These are phyloP conservation scores for Malassezia nana DNA, from an alignment of 1,284 basidiomycete genomes.

Conservation along the genomic window DNA sequence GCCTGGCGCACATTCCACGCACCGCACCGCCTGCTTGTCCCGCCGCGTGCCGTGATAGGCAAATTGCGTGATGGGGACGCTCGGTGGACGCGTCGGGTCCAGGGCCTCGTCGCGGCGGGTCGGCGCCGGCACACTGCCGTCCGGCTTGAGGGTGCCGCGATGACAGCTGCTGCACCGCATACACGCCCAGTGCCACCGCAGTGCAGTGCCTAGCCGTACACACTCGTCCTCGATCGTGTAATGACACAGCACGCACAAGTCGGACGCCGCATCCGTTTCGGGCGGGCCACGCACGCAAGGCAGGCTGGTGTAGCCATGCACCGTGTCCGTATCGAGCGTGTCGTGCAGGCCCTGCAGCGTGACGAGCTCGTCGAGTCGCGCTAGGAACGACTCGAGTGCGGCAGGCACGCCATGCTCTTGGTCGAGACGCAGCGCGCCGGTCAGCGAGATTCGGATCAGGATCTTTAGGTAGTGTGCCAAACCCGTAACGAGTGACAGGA, in stretches of 20 bases:
- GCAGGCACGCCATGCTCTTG: slow-evolving; percentile 70
- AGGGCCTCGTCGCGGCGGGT: not conserved
- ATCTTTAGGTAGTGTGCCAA: slow-evolving; percentile 99
- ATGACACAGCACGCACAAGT: slow-evolving; percentile 79
- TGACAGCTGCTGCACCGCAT: slow-evolving; percentile 69
- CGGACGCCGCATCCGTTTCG: slow-evolving; percentile 52
- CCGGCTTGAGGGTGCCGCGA: slow-evolving; percentile 13
- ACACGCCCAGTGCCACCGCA: slow-evolving; percentile 91
- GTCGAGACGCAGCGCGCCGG: slow-evolving; percentile 88
- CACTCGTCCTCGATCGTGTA: slow-evolving; percentile 95
- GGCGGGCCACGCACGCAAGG: slow-evolving; percentile 33
- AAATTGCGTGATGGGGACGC: slow-evolving; percentile 3
- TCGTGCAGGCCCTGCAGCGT: slow-evolving; percentile 49
- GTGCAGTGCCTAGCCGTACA: slow-evolving; percentile 78
- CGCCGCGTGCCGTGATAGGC: slow-evolving; percentile 1
- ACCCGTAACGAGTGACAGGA: slow-evolving; percentile 93
- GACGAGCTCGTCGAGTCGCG: slow-evolving; percentile 57
- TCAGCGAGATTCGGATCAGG: slow-evolving; percentile 91
- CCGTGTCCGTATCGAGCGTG: slow-evolving; percentile 24
- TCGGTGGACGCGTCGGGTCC: not conserved
- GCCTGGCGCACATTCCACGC: slow-evolving; percentile 60
- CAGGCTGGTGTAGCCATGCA: slow-evolving; percentile 40
- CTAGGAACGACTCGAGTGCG: slow-evolving; percentile 80
- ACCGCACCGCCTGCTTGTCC: slow-evolving; percentile 51
- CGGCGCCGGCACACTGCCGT: not conserved